Evolutionary conservation across 441 rosid species (phyloP).

Genomic region (Gossypium armourianum): DNA sequence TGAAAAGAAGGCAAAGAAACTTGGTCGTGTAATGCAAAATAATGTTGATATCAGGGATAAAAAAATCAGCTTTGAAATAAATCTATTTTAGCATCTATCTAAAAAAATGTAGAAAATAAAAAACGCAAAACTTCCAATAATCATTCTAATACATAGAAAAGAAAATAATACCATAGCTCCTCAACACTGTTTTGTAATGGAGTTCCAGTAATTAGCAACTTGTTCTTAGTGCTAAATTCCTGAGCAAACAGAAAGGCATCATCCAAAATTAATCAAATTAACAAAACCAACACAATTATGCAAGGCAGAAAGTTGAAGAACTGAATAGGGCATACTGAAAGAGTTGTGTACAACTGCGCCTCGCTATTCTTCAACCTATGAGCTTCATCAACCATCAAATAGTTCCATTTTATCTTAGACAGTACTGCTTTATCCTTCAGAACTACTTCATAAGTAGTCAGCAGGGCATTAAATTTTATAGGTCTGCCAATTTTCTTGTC

Average conservation of each 20-base stretch:
- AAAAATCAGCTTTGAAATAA: background rate
- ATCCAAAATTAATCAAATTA: slow-evolving; percentile 16
- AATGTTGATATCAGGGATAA: background rate
- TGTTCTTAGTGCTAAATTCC: slow-evolving; percentile 98
- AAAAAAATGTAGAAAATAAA: background rate
- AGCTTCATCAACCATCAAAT: slow-evolving; percentile 98
- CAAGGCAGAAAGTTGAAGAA: background rate
- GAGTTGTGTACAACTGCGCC: slow-evolving; percentile 93
- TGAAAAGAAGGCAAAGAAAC: background rate
- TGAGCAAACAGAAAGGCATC: slow-evolving; percentile 26
- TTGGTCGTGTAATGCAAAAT: background rate
- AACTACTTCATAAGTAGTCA: slow-evolving; percentile 97
- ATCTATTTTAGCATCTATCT: background rate
- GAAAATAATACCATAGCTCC: slow-evolving; percentile 69
- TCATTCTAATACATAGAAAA: slow-evolving; percentile 12
- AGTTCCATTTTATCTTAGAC: slow-evolving; percentile 93
- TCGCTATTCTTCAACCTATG: slow-evolving; percentile 96
- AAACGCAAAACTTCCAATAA: slow-evolving; percentile 6
- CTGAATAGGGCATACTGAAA: slow-evolving; percentile 44
- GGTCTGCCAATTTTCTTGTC: slow-evolving; percentile 76
- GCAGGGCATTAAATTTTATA: slow-evolving; percentile 71
- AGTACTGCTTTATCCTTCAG: slow-evolving; percentile 88
- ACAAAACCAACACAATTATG: background rate
- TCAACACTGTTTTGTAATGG: slow-evolving; percentile 98
- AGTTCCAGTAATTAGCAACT: slow-evolving; percentile 93